phyloP scores from a whole-genome alignment of 148 eudicot species.

The Chenopodium suecicum region DNA sequence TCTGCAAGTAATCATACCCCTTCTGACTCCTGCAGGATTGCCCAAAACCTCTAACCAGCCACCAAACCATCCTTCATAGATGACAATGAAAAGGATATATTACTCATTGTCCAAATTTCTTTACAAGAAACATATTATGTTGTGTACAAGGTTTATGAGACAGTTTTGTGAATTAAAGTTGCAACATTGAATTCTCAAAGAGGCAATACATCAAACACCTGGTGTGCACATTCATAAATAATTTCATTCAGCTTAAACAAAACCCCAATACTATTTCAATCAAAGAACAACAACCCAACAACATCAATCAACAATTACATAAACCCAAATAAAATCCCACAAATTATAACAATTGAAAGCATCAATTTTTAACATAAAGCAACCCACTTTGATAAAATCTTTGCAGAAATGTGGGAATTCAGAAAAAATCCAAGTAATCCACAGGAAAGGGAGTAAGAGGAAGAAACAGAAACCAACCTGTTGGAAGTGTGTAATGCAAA shows the following conservation, averaged over 20 bases:
- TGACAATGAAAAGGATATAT: background rate
- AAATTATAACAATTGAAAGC: background rate
- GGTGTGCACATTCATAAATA: background rate
- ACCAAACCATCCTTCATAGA: constrained; percentile 32
- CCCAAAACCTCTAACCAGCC: constrained; percentile 28
- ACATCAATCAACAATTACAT: background rate
- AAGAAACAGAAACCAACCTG: too few relatives aligned
- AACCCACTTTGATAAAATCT: background rate
- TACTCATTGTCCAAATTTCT: background rate
- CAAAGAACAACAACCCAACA: constrained; percentile 5
- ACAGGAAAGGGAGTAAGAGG: too few relatives aligned
- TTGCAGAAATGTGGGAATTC: too few relatives aligned
- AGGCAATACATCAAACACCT: constrained; percentile 20
- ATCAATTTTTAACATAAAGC: background rate
- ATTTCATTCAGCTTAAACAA: background rate
- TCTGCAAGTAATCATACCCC: constrained; percentile 51
- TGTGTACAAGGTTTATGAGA: background rate
- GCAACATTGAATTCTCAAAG: background rate
- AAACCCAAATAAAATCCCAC: background rate
- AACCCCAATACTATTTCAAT: background rate
- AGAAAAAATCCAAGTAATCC: too few relatives aligned
- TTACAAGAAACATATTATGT: constrained; percentile 1
- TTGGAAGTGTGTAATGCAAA: too few relatives aligned
- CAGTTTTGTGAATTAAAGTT: background rate
- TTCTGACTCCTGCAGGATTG: constrained; percentile 20